Base-by-base conservation (phyloP, 495 filamentous ascomycete genomes). In the Tuber borchii region DNA sequence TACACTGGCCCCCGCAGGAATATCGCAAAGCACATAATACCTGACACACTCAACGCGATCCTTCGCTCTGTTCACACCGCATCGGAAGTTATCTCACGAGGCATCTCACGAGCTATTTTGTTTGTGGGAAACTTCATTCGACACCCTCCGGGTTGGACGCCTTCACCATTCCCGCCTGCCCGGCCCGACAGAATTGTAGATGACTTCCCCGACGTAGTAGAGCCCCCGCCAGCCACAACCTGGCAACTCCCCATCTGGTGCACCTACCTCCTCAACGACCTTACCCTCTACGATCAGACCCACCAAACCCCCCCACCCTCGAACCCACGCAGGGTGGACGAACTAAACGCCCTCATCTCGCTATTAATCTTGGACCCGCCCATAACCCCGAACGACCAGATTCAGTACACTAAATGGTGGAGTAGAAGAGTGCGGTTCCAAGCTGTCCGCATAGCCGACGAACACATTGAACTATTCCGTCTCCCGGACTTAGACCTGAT, bases 221-320 rank as follows among this genome's bases (percentile, higher is more conserved):
- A 65, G 14, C 56, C 56, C 26, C 56, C 26, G 5, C 56, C 16
- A 65, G 56, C 56, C 14, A 17, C 56, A 17, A 34, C 56, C 14
- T 65, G 56, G 56, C 56, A 65, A 8, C 56, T 65, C 1, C 56
- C 56, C 56, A 65, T 14, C 26, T 65, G 56, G 56, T 65, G 56
- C 31, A 65, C 56, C 26, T 65, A 65, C 56, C 56, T 65, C 56
- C 56, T 65, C 56, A 65, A 65, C 17, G 56, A 65, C 26, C 31
- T 65, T 17, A 34, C 56, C 26, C 26, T 65, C 3, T 65, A 65
- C 56, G 4, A 17, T 14, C 56, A 34, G 8, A 65, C 1, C 31
- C 12, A 65, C 26, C 56, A 17, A 65, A 7, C 56, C 14, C 56
- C 56, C 26, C 56, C 56, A 34, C 56, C 56, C 26, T 34, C 56